A percentile compares a stretch with the other conserved stretches of the same genome.
Evolutionary conservation across 345 rosid species (phyloP).

Genomic region (Lepidium africanum): DNA sequence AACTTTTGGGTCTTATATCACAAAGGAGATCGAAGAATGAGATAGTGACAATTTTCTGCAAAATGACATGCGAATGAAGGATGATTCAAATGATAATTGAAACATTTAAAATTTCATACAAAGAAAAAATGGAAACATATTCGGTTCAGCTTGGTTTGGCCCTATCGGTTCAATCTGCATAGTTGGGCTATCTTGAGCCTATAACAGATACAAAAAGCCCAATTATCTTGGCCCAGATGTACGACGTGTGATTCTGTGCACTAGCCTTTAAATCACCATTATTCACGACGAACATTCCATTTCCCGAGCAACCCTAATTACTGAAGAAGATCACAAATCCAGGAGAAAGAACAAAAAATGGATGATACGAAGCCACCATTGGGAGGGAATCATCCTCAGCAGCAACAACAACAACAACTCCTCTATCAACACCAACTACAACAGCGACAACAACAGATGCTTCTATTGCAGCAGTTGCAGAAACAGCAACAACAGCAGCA

Average conservation of each 20-base stretch:
- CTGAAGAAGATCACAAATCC: background rate
- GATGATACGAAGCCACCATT: slow-evolving; percentile 26
- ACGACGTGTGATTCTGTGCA: background rate
- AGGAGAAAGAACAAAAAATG: background rate
- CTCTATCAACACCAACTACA: slow-evolving; percentile 30
- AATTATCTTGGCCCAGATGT: background rate
- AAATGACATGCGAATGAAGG: no score
- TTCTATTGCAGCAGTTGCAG: slow-evolving; percentile 35
- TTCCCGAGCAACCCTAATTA: slow-evolving; percentile 1
- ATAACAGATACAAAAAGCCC: background rate
- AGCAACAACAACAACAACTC: slow-evolving; percentile 13
- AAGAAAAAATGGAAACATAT: no score
- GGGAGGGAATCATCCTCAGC: slow-evolving; percentile 16
- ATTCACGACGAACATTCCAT: background rate
- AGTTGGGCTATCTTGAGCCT: background rate
- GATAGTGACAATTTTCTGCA: no score
- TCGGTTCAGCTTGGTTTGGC: background rate
- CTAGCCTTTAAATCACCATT: background rate
- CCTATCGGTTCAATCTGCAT: background rate
- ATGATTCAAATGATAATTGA: no score
- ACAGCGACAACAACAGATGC: slow-evolving; percentile 38
- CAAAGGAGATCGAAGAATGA: no score
- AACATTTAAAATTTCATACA: no score
- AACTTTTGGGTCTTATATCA: no score
- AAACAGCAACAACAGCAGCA: slow-evolving; percentile 57